Evolutionary conservation across 1,139 yeast species (phyloP), one percentile per base, ranked within the genome.

Genomic region (Diutina sp.): DNA sequence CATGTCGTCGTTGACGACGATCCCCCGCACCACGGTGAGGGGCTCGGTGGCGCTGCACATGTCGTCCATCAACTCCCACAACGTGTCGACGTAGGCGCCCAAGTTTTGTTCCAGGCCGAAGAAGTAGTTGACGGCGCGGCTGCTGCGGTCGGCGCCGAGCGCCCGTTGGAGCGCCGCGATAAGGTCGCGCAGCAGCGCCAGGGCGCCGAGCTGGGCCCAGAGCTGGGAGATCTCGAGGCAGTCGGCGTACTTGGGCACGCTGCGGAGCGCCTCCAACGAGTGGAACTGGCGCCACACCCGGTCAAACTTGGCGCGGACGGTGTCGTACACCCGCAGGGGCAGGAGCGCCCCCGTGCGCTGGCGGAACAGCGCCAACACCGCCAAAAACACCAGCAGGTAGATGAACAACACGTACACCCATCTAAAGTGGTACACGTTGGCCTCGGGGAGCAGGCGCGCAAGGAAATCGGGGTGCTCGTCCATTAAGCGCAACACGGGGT

Each of bases 41-140:
- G 53, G 29, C 21, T 30, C 45, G 28, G 25, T 12, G 18, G 18
- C 16, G 18, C 6, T 21, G 3, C 11, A 60, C 55, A 72, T 55
- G 58, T 63, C 67, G 32, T 60, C 61, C 56, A 72, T 65, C 16
- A 72, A 63, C 41, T 65, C 72, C 68, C 70, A 69, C 2, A 71
- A 57, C 56, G 66, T 68, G 45, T 64, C 68, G 12, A 66, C 58
- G 57, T 72, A 72, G 48, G 65, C 58, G 6, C 60, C 58, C 56
- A 71, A 62, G 51, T 67, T 67, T n/a, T 67, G 70, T 55, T 60
- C 60, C 45, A 72, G 68, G 1, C 76, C 77, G 61, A 70, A 12
- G 59, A 30, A 46, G 65, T 46, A 35, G 58, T 58, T 2, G 57
- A 18, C 44, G 57, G 57, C 41, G 66, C 52, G 48, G 32, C 32